Base-by-base conservation (phyloP, 108 stramenopile species). In the Nannochloropsis salina region DNA sequence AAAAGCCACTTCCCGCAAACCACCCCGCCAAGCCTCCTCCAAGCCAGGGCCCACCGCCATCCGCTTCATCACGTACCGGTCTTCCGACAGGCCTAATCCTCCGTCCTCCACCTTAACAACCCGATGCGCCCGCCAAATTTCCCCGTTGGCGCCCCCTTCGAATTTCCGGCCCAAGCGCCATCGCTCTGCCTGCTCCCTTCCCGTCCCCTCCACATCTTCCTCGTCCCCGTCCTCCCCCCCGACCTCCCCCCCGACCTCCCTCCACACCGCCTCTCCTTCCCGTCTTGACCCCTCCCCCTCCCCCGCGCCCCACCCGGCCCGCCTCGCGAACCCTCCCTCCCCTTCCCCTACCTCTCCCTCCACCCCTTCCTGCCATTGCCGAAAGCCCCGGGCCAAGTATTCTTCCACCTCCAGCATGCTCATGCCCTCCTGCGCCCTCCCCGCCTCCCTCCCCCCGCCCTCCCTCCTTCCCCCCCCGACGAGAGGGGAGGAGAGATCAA, bases 1-100 rank as follows among this genome's bases (percentile, higher is more conserved):
- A 82, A 41, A 82, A 2, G 15, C 81, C 40, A 41, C 81, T 43
- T 83, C 21, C 83, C 83, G 9, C 83, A 44, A 11, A 12, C 41
- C 44, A n/a, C 41, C 84, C 87, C 87, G 84, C 21, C 86, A 80
- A 5, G 81, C 89, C 9, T 85, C 89, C 79, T 82, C 61, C 80
- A 44, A 40, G 61, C 89, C 89, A 45, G 86, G 83, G 80, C 86
- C 89, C 80, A 89, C 21, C 40, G 86, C 85, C 89, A 89, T 89
- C 79, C 89, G 85, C 83, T 89, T 89, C 80, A 89, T 61, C 9
- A 89, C 83, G 45, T 86, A 89, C 42, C 85, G n/a, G 15, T 41
- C 61, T 21, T 42, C 43, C 15, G 80, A 41, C 47, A 11, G 44
- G 22, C 88, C 18, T 45, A 86, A 82, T 83, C 85, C 88, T 42